phyloP scores from a whole-genome alignment of 306 rosid species.

The Trifolium pratense region DNA sequence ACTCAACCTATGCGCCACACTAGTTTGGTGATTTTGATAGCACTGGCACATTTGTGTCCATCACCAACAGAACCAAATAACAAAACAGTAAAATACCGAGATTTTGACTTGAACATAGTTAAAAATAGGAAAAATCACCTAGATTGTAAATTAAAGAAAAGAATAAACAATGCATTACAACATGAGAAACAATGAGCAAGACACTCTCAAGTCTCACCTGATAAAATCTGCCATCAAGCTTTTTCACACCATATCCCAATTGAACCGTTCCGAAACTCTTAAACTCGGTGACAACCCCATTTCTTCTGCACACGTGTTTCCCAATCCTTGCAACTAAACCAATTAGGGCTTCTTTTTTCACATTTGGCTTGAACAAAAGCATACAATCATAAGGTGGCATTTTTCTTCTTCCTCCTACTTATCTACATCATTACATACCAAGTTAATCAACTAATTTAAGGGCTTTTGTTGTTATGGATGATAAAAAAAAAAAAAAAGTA shows the following conservation, averaged over 20 bases:
- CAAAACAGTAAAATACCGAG: background rate
- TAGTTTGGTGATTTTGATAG: background rate
- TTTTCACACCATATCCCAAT: conserved; percentile 84
- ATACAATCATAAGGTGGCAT: conserved; percentile 86
- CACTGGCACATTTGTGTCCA: background rate
- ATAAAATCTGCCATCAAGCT: conserved; percentile 83
- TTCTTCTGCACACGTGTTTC: conserved; percentile 72
- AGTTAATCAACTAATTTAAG: no score
- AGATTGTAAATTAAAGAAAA: background rate
- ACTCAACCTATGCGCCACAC: background rate
- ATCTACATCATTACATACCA: conserved; percentile 15
- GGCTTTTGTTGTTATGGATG: no score
- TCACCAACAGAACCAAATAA: background rate
- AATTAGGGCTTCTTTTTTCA: conserved; percentile 55
- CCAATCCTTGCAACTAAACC: conserved; percentile 74
- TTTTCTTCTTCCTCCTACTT: conserved; percentile 6
- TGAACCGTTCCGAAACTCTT: conserved; percentile 63
- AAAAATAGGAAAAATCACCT: background rate
- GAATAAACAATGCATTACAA: background rate
- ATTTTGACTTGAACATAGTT: background rate
- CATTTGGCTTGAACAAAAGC: conserved; percentile 69
- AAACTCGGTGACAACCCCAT: conserved; percentile 70
- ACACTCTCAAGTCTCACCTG: conserved; percentile 56
- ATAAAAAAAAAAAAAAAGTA: no score
- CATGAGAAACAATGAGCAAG: background rate